Base-by-base conservation (phyloP, 768 basidiomycete genomes). In the Stropharia rugosoannulata region DNA sequence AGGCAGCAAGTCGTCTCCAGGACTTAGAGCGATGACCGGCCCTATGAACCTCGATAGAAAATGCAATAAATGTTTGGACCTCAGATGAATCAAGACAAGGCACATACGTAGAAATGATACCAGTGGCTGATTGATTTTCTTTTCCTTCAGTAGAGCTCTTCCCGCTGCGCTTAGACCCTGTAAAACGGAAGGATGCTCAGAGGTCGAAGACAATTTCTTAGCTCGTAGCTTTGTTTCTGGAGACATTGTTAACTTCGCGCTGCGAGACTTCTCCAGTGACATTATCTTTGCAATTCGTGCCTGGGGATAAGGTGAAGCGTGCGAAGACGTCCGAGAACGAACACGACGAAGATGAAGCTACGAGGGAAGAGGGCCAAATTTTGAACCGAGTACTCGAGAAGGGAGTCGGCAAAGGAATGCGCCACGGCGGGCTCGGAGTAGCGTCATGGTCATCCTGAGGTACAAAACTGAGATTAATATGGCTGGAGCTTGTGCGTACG, bases 351-450 rank as follows among this genome's bases (percentile, higher is more conserved):
- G 78, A 5, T 84, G 81, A 16, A 90, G 76, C 48, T 90, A 87
- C 0, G 83, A 84, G 0, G 90, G 85, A n/a, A 92, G 80, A 5
- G 88, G 87, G 0, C 84, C 82, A 81, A 92, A 50, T 75, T 87
- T 68, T 88, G 78, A 36, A 89, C 73, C 0, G 89, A 91, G 49
- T 90, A 83, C 51, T 89, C 80, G 1, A 92, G 73, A 53, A 93
- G 71, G 0, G 88, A 13, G 42, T 36, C 4, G 51, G 51, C 0
- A 43, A 16, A 0, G 51, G 42, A 16, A 52, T 51, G 16, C 25
- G 13, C 15, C 42, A 41, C 7, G 42, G 51, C 18, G 27, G 32
- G 32, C 42, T 42, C 27, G 42, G 32, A 16, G 51, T 19, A 25
- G 16, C 42, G 7, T 59, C 45, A 1, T 42, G 19, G 36, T 29